Evolutionary conservation across 495 filamentous ascomycete genomes (phyloP), one percentile per base, ranked within the genome.

Genomic region (Xylaria bambusicola): DNA sequence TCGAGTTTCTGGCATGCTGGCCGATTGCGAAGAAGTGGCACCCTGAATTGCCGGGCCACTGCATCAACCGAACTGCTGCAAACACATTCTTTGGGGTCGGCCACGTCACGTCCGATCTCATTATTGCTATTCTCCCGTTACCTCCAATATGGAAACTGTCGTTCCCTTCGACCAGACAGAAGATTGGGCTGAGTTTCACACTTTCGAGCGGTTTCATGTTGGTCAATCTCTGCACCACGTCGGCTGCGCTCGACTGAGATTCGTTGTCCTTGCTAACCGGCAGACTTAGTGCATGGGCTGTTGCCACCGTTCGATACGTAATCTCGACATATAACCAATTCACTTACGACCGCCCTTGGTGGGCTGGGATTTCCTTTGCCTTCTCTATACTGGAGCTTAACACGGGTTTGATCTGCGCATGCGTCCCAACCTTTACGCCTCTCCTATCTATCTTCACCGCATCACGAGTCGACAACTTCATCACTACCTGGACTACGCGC

Each of bases 351-450:
- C 71, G 66, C 1, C 58, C 68, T 7, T 71, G 66, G 66, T 71
- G 64, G 63, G 66, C 69, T 12, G 73, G 70, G 1, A 66, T 72
- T 10, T 71, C 65, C 36, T 71, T 70, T 49, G 65, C 66, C n/a
- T 71, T 72, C 48, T 73, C 71, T 20, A 68, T 75, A 12, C 65
- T 77, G 52, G 75, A 77, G 44, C 68, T 77, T n/a, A 75, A 77
- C 63, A 75, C 71, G 10, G 75, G 75, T n/a, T 51, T 77, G 12
- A 73, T 75, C 10, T 77, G 75, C 49, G 69, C 69, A 33, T 74
- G 73, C 50, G 69, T 61, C 13, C 68, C 71, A 2, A 66, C 72
- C 1, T 69, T 75, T 38, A 70, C 62, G 13, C 72, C 71, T 26
- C 56, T 74, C 17, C 58, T 70, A 52, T 64, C 66, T 47, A 45